Evolutionary conservation across 345 rosid species (phyloP).

Genomic region (Arabidopsis arenosa): DNA sequence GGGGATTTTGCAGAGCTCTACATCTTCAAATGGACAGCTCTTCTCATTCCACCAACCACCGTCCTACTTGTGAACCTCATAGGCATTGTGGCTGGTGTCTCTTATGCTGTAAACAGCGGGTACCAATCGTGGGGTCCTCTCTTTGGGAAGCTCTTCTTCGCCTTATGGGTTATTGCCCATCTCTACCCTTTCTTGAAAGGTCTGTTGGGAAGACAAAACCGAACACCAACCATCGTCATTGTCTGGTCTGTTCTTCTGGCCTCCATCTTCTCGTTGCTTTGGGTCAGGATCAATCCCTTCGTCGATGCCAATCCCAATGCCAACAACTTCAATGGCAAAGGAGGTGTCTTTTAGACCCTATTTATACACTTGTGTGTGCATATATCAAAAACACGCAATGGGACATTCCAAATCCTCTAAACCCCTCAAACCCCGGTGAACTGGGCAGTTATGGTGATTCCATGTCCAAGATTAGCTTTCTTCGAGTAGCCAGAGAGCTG

Average conservation of each 20-base stretch:
- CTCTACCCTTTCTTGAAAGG: slow-evolving; percentile 98
- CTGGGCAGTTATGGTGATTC: slow-evolving; percentile 9
- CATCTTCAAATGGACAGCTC: slow-evolving; percentile 97
- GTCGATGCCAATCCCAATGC: slow-evolving; percentile 55
- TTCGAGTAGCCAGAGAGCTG: slow-evolving; percentile 32
- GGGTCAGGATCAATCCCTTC: slow-evolving; percentile 98
- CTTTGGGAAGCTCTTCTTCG: slow-evolving; percentile 95
- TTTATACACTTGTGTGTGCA: slow-evolving; percentile 43
- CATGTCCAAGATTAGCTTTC: slow-evolving; percentile 29
- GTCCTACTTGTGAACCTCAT: slow-evolving; percentile 86
- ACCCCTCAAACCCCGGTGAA: slow-evolving; percentile 2
- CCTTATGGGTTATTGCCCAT: slow-evolving; percentile 97
- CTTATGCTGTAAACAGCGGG: slow-evolving; percentile 93
- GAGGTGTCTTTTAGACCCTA: slow-evolving; percentile 58
- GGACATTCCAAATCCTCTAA: slow-evolving; percentile 19
- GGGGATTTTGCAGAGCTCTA: slow-evolving; percentile 97
- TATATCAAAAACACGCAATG: slow-evolving; percentile 24
- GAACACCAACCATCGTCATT: slow-evolving; percentile 96
- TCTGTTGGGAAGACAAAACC: slow-evolving; percentile 92
- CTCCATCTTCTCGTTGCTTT: slow-evolving; percentile 96
- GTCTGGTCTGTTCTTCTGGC: slow-evolving; percentile 99
- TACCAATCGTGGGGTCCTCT: slow-evolving; percentile 99
- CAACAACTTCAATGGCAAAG: slow-evolving; percentile 64
- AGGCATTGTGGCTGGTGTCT: slow-evolving; percentile 99
- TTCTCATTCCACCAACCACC: slow-evolving; percentile 97